phyloP scores from a whole-genome alignment of 2,329 filamentous ascomycete genomes.

The Trichoderma aggressivum region DNA sequence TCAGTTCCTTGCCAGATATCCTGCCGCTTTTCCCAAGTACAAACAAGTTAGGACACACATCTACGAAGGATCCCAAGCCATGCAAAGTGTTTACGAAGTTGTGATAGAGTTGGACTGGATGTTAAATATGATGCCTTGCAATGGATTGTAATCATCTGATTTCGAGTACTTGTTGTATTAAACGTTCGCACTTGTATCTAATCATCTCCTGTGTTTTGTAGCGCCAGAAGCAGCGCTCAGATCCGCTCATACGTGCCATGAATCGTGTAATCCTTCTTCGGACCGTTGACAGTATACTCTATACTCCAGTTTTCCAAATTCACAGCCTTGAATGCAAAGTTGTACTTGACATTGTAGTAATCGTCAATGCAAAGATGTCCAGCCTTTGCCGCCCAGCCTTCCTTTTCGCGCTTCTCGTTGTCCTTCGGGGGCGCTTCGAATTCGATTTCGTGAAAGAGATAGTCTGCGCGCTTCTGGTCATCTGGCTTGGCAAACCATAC shows the following conservation, averaged over 20 bases:
- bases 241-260: slow-evolving; percentile 48
- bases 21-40: neutral
- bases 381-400: slow-evolving; percentile 61
- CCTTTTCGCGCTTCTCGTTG: slow-evolving; percentile 24
- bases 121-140: neutral
- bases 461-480: slow-evolving; percentile 61
- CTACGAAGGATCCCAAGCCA: neutral
- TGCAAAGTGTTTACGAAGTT: neutral
- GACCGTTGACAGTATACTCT: slow-evolving; percentile 65
- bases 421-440: slow-evolving; percentile 45
- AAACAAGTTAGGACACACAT: neutral
- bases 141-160: neutral
- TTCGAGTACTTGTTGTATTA: neutral
- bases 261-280: slow-evolving; percentile 70
- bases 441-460: slow-evolving; percentile 72
- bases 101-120: neutral
- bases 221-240: neutral
- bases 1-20: neutral
- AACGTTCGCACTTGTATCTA: neutral
- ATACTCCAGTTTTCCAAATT: slow-evolving; percentile 57
- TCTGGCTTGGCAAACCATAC: slow-evolving; percentile 71
- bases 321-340: slow-evolving; percentile 60
- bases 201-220: neutral
- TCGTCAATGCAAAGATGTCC: slow-evolving; percentile 70
- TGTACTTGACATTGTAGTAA: slow-evolving; percentile 66